Evolutionary conservation across 345 rosid genomes (phyloP), one percentile per base, ranked within the genome.

Genomic region (Mallotus nudiflorus): DNA sequence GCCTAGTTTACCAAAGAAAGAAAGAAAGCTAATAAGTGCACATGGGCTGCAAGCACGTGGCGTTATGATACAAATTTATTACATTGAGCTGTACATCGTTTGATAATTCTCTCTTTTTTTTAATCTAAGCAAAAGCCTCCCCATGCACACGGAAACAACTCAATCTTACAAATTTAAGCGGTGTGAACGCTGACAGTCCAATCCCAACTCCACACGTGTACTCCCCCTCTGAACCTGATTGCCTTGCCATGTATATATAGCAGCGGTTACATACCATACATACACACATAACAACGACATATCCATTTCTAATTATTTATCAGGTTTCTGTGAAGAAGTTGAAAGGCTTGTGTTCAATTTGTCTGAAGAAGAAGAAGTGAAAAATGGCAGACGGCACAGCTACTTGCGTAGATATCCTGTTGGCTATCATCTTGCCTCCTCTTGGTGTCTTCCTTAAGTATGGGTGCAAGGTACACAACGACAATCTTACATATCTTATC

Each of bases 401-500:
- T 19, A 90, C 70, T 0, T 92, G 86, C 86, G 0, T 92, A 1
- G 96, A 92, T 69, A 86, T 90, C 74, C 42, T 92, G 33, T 61
- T 92, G 69, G 96, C 98, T 5, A 82, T 92, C 81, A 48, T 92
- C 76, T 81, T 92, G 89, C 98, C 98, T 45, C 98, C 98, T 69
- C 94, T 92, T 0, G 98, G 96, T 9, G 98, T 92, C 78, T 92
- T 88, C 78, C 90, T 90, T 86, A 92, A 82, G 78, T 90, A 6
- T 62, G 95, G 91, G 18, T 92, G 96, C 82, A 16, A 76, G 84
- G 98, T 90, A 63, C 4, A n/a, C n/a, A n/a, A n/a, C n/a, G n/a
- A n/a, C n/a, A n/a, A n/a, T n/a, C n/a, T n/a, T n/a, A n/a, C n/a
- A n/a, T n/a, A n/a, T 33, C 6, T 33, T 33, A 33, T 33, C 37